Evolutionary conservation across 2,329 filamentous ascomycete genomes (phyloP).

Genomic region (Onygenales sp.): DNA sequence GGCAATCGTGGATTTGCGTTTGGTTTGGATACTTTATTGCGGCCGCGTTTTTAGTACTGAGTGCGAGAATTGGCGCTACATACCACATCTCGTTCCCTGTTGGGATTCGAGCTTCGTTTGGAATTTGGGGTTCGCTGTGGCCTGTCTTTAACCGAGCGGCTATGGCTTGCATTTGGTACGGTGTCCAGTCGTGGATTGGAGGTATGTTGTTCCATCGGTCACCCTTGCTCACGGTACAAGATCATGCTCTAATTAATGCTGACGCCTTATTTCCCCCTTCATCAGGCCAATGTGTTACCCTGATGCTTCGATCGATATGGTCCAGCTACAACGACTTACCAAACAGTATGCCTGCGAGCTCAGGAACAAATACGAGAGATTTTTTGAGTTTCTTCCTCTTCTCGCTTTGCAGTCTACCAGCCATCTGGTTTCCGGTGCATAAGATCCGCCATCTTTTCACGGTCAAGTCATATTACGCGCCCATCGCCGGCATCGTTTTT

Average conservation of each 20-base stretch:
- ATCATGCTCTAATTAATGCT: neutral
- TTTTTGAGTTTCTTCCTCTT: constrained; percentile 82
- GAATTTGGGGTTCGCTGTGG: constrained; percentile 83
- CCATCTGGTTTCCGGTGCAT: constrained; percentile 83
- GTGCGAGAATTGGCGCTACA: constrained; percentile 71
- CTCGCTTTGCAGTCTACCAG: constrained; percentile 70
- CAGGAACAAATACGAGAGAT: constrained; percentile 64
- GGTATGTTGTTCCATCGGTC: constrained; percentile 24
- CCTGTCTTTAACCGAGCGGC: constrained; percentile 81
- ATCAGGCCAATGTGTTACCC: constrained; percentile 63
- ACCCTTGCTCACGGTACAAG: neutral
- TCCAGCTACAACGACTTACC: constrained; percentile 48
- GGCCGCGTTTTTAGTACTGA: constrained; percentile 63
- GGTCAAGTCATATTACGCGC: constrained; percentile 77
- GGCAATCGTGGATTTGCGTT: constrained; percentile 84
- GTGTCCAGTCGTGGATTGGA: constrained; percentile 77
- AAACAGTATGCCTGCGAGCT: constrained; percentile 55
- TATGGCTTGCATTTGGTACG: constrained; percentile 83
- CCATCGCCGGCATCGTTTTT: constrained; percentile 71
- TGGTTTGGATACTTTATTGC: constrained; percentile 78
- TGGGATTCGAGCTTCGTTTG: constrained; percentile 66
- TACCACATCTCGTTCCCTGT: constrained; percentile 91
- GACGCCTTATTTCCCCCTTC: neutral
- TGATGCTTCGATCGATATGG: constrained; percentile 88
- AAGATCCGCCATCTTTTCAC: constrained; percentile 85